Evolutionary conservation across 495 filamentous ascomycete genomes (phyloP).

Genomic region (Penicillium flavigenum): DNA sequence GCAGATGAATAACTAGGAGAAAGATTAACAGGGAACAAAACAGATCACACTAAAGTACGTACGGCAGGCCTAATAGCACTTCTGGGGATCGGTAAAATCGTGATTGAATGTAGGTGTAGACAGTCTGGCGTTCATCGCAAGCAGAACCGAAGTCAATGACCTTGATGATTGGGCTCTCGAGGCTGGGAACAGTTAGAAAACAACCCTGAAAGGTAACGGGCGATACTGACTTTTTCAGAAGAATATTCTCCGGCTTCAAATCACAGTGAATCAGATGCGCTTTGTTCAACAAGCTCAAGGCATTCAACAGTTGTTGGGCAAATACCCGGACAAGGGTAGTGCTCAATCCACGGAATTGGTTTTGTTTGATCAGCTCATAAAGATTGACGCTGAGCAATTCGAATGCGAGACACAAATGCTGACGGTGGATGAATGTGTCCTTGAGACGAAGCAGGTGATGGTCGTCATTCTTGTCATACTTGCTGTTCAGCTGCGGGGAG

Average conservation of each 20-base stretch:
- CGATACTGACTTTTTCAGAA: constrained; percentile 80
- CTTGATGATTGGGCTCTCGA: constrained; percentile 99
- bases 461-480: constrained; percentile 98
- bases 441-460: constrained; percentile 95
- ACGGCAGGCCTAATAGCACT: constrained; percentile 87
- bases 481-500: constrained; percentile 77
- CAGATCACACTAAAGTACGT: constrained; percentile 28
- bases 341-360: constrained; percentile 96
- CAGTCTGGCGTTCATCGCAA: constrained; percentile 96
- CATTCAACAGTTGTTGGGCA: constrained; percentile 93
- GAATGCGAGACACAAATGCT: constrained; percentile 97
- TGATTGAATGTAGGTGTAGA: constrained; percentile 99
- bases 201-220: too few relatives aligned
- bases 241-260: constrained; percentile 97
- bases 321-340: constrained; percentile 98
- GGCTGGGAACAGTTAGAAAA: constrained; percentile 41
- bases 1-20: constrained; percentile 81
- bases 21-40: constrained; percentile 17
- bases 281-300: constrained; percentile 90
- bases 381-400: constrained; percentile 96
- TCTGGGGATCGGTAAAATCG: constrained; percentile 98
- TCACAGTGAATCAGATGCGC: constrained; percentile 98
- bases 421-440: constrained; percentile 97
- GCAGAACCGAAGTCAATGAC: constrained; percentile 99
- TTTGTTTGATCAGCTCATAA: constrained; percentile 99